These are phyloP conservation scores for Trichomonascaceae sp. DNA, from an alignment of 1,139 yeast genomes.

Conservation along the genomic window DNA sequence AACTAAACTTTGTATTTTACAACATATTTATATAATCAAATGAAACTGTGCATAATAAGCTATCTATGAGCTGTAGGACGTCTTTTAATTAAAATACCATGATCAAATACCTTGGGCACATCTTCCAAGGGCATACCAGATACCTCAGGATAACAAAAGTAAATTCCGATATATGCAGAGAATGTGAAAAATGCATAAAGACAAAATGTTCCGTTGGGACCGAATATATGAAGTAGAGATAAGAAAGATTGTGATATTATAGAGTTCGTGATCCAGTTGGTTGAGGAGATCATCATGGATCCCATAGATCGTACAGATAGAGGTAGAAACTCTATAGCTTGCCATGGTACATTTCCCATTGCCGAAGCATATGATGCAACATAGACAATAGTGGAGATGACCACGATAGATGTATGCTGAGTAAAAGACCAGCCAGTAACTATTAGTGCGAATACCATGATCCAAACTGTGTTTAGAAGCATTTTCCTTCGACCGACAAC, in stretches of 20 bases:
- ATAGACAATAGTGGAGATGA: slow-evolving; percentile 34
- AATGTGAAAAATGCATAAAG: slow-evolving; percentile 36
- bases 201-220: slow-evolving; percentile 35
- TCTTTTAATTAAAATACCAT: slow-evolving; percentile 5
- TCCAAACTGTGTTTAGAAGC: slow-evolving; percentile 46
- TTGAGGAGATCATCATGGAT: slow-evolving; percentile 39
- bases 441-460: slow-evolving; percentile 37
- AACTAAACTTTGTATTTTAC: neutral
- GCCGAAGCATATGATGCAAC: slow-evolving; percentile 45
- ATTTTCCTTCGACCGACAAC: slow-evolving; percentile 57
- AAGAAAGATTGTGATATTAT: slow-evolving; percentile 38
- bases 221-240: slow-evolving; percentile 31
- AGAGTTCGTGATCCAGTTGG: slow-evolving; percentile 42
- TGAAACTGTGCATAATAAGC: neutral
- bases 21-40: neutral
- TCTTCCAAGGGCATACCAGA: slow-evolving; percentile 43
- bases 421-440: slow-evolving; percentile 18
- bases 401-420: slow-evolving; percentile 18
- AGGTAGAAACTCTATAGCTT: slow-evolving; percentile 43
- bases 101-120: slow-evolving; percentile 35
- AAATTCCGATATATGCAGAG: slow-evolving; percentile 39
- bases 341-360: slow-evolving; percentile 46
- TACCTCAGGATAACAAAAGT: slow-evolving; percentile 43
- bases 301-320: slow-evolving; percentile 41
- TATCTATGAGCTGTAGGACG: neutral